phyloP scores from a whole-genome alignment of 202 grass and related monocot genomes.

The Brachypodium distachyon region DNA sequence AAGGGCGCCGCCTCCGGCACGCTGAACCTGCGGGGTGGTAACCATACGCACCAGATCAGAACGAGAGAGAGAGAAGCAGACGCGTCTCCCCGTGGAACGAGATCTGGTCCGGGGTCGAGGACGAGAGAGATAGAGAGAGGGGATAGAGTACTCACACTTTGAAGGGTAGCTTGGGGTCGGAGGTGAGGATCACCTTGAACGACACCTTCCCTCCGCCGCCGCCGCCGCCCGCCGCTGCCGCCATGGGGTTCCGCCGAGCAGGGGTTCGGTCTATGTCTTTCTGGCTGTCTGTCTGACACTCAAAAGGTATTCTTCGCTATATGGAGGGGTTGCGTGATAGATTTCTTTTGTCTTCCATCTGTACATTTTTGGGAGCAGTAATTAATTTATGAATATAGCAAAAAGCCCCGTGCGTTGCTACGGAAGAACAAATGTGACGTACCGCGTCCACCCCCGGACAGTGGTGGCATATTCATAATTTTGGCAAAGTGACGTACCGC shows the following conservation, averaged over 20 bases:
- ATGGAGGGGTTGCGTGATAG: too few species aligned
- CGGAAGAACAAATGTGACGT: too few species aligned
- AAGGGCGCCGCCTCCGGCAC: constrained; percentile 96
- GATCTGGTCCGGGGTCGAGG: constrained; percentile 4
- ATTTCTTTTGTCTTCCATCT: too few species aligned
- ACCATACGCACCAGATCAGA: neutral
- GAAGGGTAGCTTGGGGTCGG: constrained; percentile 99
- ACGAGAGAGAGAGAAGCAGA: neutral
- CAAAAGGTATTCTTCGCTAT: too few species aligned
- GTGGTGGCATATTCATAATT: too few species aligned
- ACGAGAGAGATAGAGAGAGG: neutral
- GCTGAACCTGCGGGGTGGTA: constrained; percentile 68
- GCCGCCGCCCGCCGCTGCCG: constrained; percentile 22
- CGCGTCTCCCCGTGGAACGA: neutral
- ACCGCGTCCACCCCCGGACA: too few species aligned
- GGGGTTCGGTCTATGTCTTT: neutral
- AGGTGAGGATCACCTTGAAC: constrained; percentile 94
- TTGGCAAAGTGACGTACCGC: too few species aligned
- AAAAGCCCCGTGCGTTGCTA: too few species aligned
- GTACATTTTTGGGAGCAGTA: too few species aligned
- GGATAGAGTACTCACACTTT: constrained; percentile 57
- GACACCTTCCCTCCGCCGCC: constrained; percentile 78
- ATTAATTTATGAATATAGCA: too few species aligned
- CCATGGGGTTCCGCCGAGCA: neutral
- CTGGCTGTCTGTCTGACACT: too few species aligned